Base-by-base conservation (phyloP, 1,284 basidiomycete genomes). In the Trichosporon sp. region DNA sequence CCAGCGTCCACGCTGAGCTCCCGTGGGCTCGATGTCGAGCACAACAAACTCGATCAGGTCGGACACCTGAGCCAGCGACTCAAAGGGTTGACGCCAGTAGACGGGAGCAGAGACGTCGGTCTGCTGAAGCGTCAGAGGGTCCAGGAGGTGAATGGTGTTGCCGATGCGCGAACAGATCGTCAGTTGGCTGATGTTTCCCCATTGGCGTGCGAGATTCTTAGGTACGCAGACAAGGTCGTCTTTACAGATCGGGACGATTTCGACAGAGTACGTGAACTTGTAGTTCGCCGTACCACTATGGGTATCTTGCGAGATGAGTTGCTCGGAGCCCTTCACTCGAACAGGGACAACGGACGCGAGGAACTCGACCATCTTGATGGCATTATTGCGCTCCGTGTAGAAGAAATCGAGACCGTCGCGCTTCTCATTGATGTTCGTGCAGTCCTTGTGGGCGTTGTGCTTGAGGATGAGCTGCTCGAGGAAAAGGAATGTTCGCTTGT, bases 341-440 rank as follows among this genome's bases (percentile, higher is more conserved):
- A 92, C 85, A 2, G 96, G 95, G 0, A 94, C 93, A 8, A 97
- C 91, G 32, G 90, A 86, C 16, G 85, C 82, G 65, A 99, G 81
- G 79, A 99, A 99, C 65, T 99, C 95, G n/a, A 90, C 87, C 95
- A 98, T 98, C 81, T 95, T 95, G 76, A 95, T 85, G 0, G 95
- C 95, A 77, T 93, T 92, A 77, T 89, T 91, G 66, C 93, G 85
- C 65, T 89, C 88, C 37, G 89, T 87, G 81, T 95, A 99, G 82
- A 95, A 98, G 80, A 99, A 99, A 80, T 99, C 95, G 34, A 99
- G 83, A 4, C 96, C 95, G 76, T 99, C 95, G 71, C 88, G 86
- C 70, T 90, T 92, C 79, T 99, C 96, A 78, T 90, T 90, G 65
- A 99, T 88, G 1, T 87, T 89, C 40, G 95, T 89, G 2, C 95